A percentile compares a stretch with the other conserved stretches of the same genome.
phyloP scores from a whole-genome alignment of 148 eudicot genomes.

The Euryodendron excelsum region DNA sequence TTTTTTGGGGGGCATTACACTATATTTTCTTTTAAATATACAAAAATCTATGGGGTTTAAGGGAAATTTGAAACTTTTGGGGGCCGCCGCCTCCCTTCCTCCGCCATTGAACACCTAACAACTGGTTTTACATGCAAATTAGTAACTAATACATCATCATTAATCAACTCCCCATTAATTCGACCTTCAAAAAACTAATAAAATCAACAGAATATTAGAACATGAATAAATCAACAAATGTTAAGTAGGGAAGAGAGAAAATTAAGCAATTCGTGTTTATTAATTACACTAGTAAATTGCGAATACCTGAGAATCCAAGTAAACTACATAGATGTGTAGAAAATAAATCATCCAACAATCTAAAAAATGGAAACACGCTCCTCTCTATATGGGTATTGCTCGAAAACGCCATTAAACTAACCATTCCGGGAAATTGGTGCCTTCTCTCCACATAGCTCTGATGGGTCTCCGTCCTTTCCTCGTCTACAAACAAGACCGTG shows the following conservation, averaged over 20 bases:
- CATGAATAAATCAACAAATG: not conserved
- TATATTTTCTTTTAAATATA: no score
- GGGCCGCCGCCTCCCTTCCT: no score
- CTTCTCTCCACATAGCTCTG: constrained; percentile 63
- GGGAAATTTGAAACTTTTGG: no score
- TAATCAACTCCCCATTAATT: not conserved
- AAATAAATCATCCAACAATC: not conserved
- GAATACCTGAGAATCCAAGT: not conserved
- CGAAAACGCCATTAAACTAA: constrained; percentile 18
- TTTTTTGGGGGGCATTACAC: no score
- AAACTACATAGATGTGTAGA: not conserved
- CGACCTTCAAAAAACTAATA: not conserved
- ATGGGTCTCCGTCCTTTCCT: constrained; percentile 32
- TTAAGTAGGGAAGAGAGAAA: not conserved
- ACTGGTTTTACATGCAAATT: not conserved
- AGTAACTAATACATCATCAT: not conserved
- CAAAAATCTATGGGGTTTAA: no score
- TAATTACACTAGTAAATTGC: not conserved
- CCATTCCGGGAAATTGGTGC: constrained; percentile 86
- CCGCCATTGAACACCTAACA: no score
- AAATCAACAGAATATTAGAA: not conserved
- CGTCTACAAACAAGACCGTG: constrained; percentile 42
- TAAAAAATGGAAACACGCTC: not conserved
- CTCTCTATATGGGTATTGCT: not conserved
- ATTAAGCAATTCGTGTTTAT: not conserved